Conservation (phyloP, 192 early-diverging fungal species). For the Coemansia sp. region DNA sequence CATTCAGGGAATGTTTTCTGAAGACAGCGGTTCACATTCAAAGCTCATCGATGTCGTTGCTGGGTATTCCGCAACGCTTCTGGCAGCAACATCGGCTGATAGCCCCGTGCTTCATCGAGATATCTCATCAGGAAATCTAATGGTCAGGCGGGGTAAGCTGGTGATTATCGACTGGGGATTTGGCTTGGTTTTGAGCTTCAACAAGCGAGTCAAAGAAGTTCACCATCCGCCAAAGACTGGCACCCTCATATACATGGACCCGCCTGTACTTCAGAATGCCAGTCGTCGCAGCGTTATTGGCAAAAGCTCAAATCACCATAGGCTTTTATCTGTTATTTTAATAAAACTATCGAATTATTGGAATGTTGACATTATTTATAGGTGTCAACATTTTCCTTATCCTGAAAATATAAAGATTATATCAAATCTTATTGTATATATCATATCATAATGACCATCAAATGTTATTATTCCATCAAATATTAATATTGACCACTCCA, state of each 20-base stretch:
- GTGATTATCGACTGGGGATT: background rate
- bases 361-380: background rate
- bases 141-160: background rate
- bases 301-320: no score
- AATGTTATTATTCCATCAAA: no score
- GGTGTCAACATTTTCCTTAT: background rate
- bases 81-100: background rate
- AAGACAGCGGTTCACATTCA: background rate
- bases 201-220: background rate
- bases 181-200: background rate
- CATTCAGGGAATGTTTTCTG: background rate
- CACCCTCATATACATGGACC: background rate
- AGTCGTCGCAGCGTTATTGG: background rate
- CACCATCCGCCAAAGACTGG: background rate
- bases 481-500: no score
- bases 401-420: background rate
- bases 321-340: no score
- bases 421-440: background rate
- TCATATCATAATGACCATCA: no score
- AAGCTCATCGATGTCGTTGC: background rate
- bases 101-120: background rate
- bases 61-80: background rate
- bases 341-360: no score
- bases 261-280: background rate
- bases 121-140: background rate